A percentile compares a stretch with the other conserved stretches of the same genome.
Evolutionary conservation across 768 basidiomycete species (phyloP).

Genomic region (Tricholoma terreum): DNA sequence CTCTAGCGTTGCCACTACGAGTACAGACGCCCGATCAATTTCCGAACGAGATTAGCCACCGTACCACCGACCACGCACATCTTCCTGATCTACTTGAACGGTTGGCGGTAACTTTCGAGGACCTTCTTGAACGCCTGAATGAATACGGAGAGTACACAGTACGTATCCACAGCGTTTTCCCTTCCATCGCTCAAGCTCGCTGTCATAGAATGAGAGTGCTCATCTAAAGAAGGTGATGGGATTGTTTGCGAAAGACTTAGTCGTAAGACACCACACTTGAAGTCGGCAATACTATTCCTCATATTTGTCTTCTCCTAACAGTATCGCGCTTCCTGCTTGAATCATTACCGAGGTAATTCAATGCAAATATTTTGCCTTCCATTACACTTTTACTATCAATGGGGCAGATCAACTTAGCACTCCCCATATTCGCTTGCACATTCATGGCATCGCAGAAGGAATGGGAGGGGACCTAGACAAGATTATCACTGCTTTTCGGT

Average conservation of each 20-base stretch:
- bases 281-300: background rate
- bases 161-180: background rate
- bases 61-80: background rate
- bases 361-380: background rate
- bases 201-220: constrained; percentile 10
- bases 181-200: no score
- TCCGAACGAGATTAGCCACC: background rate
- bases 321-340: constrained; percentile 14
- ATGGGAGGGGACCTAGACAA: constrained; percentile 10
- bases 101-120: constrained; percentile 10
- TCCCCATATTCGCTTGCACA: constrained; percentile 8
- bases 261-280: background rate
- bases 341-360: constrained; percentile 4
- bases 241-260: constrained; percentile 10
- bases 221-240: constrained; percentile 12
- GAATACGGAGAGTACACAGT: constrained; percentile 21
- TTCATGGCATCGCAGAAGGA: constrained; percentile 15
- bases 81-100: constrained; percentile 7
- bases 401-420: constrained; percentile 1
- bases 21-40: background rate
- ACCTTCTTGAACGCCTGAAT: constrained; percentile 10
- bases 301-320: background rate
- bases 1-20: background rate
- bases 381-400: background rate
- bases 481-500: constrained; percentile 6